phyloP scores from a whole-genome alignment of 1,139 yeast genomes.

The Lodderomyces orthopsilosis region DNA sequence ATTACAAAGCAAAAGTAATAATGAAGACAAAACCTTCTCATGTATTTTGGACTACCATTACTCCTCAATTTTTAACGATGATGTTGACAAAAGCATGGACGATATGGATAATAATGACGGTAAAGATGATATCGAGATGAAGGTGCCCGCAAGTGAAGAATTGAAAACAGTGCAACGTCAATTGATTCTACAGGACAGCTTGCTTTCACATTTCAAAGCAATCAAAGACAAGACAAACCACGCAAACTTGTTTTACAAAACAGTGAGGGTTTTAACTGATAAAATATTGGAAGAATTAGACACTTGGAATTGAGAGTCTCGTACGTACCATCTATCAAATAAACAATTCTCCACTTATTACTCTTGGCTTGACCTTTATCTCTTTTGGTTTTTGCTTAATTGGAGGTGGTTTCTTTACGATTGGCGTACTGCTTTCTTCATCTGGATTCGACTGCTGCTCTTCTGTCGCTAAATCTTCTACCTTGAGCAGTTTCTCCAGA shows the following conservation, averaged over 20 bases:
- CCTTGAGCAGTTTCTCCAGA: too few relatives aligned
- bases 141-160: slow-evolving; percentile 10
- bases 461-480: slow-evolving; percentile 1
- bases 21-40: slow-evolving; percentile 6
- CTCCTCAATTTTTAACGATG: slow-evolving; percentile 16
- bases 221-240: slow-evolving; percentile 7
- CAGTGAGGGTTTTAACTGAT: slow-evolving; percentile 12
- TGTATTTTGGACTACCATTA: slow-evolving; percentile 16
- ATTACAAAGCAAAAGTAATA: not conserved
- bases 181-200: slow-evolving; percentile 5
- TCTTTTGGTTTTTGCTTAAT: slow-evolving; percentile 32
- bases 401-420: slow-evolving; percentile 25
- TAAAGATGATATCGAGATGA: slow-evolving; percentile 16
- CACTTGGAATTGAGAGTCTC: slow-evolving; percentile 4
- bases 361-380: slow-evolving; percentile 26
- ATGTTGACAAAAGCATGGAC: slow-evolving; percentile 5
- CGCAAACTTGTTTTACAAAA: slow-evolving; percentile 8
- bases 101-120: slow-evolving; percentile 12
- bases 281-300: slow-evolving; percentile 14
- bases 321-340: slow-evolving; percentile 14
- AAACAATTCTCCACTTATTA: slow-evolving; percentile 35
- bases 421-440: slow-evolving; percentile 4
- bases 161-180: slow-evolving; percentile 4
- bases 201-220: slow-evolving; percentile 11
- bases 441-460: slow-evolving; percentile 1